Evolutionary conservation across 495 filamentous ascomycete genomes (phyloP).

Genomic region (Penicillium taxi): DNA sequence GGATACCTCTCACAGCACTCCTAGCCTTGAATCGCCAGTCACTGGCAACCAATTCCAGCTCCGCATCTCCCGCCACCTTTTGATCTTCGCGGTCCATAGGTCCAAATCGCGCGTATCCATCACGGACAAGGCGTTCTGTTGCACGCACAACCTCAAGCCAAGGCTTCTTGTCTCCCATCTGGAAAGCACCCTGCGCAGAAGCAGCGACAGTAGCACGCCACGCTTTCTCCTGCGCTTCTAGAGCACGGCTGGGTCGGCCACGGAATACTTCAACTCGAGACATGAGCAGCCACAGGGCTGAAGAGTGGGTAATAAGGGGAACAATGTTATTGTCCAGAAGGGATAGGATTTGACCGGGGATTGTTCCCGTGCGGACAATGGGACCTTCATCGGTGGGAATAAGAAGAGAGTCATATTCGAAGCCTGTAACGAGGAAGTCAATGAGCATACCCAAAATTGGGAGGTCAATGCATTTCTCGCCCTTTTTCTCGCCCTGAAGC

Average conservation of each 20-base stretch:
- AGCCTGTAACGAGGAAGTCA: slow-evolving; percentile 54
- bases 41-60: slow-evolving; percentile 37
- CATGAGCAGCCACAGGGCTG: slow-evolving; percentile 66
- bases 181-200: slow-evolving; percentile 40
- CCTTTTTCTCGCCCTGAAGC: slow-evolving; percentile 55
- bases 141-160: slow-evolving; percentile 43
- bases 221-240: slow-evolving; percentile 80
- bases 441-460: slow-evolving; percentile 64
- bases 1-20: slow-evolving; percentile 68
- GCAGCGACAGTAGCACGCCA: slow-evolving; percentile 63
- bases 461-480: slow-evolving; percentile 71
- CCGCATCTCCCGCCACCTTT: slow-evolving; percentile 16
- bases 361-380: slow-evolving; percentile 36
- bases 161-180: slow-evolving; percentile 41
- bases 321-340: slow-evolving; percentile 63
- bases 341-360: slow-evolving; percentile 52
- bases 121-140: slow-evolving; percentile 39
- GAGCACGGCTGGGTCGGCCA: slow-evolving; percentile 55
- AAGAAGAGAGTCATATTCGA: slow-evolving; percentile 33
- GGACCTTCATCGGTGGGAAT: slow-evolving; percentile 16
- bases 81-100: slow-evolving; percentile 33
- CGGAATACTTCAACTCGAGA: slow-evolving; percentile 64
- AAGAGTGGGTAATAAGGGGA: slow-evolving; percentile 75
- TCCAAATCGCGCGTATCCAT: slow-evolving; percentile 43
- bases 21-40: slow-evolving; percentile 84